Evolutionary conservation across 2,329 filamentous ascomycete genomes (phyloP).

Genomic region (Colletotrichum sp.): DNA sequence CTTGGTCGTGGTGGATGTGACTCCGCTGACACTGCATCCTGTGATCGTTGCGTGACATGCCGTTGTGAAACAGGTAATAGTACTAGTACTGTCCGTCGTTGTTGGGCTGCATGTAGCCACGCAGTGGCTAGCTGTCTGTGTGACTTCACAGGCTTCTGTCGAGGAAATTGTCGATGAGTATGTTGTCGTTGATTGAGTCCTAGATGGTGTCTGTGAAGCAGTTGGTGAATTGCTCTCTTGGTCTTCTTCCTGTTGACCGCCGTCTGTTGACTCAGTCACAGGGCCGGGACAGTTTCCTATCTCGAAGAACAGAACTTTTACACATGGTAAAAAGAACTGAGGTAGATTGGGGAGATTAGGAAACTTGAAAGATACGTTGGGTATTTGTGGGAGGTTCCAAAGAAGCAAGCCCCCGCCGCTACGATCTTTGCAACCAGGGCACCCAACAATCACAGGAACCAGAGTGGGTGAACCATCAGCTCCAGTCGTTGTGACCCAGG

Average conservation of each 20-base stretch:
- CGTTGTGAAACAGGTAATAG: neutral
- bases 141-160: neutral
- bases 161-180: neutral
- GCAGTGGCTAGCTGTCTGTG: neutral
- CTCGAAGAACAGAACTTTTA: accelerated
- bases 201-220: accelerated
- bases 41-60: neutral
- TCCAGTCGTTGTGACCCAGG: neutral
- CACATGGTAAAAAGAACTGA: neutral
- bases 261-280: neutral
- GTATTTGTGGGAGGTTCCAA: neutral
- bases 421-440: neutral
- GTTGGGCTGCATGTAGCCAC: neutral
- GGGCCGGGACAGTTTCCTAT: neutral
- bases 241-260: accelerated
- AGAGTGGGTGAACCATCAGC: accelerated
- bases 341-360: neutral
- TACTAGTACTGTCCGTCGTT: accelerated
- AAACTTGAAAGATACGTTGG: neutral
- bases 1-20: neutral
- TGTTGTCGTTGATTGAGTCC: accelerated
- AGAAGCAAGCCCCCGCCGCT: neutral
- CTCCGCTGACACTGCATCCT: neutral
- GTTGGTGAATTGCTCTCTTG: neutral
- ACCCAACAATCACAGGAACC: neutral